These are phyloP conservation scores for Lipomyces yarrowii DNA, from an alignment of 1,139 yeast genomes.

Conservation along the genomic window DNA sequence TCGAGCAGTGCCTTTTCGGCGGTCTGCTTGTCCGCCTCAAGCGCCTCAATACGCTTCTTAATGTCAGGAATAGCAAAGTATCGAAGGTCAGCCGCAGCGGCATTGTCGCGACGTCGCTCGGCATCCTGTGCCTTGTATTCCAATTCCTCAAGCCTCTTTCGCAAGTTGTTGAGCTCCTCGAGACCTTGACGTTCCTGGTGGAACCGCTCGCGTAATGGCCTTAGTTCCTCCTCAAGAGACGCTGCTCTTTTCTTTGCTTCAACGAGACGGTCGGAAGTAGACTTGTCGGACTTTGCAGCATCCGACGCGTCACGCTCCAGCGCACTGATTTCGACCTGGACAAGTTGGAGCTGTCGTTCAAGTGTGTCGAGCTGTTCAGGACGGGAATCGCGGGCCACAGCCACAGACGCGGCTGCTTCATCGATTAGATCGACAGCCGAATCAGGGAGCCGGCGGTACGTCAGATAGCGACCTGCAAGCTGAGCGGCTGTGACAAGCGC, in stretches of 20 bases:
- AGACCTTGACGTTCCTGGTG: constrained; percentile 89
- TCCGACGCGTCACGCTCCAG: constrained; percentile 73
- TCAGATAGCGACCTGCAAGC: constrained; percentile 89
- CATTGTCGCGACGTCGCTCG: constrained; percentile 93
- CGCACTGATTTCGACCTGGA: constrained; percentile 95
- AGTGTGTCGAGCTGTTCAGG: constrained; percentile 94
- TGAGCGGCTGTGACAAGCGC: constrained; percentile 96
- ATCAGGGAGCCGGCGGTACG: constrained; percentile 95
- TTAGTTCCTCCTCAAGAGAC: constrained; percentile 78
- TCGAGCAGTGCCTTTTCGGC: constrained; percentile 69
- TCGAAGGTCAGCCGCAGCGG: constrained; percentile 92
- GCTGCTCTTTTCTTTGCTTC: constrained; percentile 80
- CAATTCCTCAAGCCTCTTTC: constrained; percentile 87
- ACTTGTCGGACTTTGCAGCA: constrained; percentile 73
- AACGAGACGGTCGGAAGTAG: constrained; percentile 82
- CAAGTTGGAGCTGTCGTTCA: constrained; percentile 87
- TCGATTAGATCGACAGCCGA: constrained; percentile 97
- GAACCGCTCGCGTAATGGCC: constrained; percentile 84
- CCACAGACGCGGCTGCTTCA: constrained; percentile 96
- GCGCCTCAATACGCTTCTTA: constrained; percentile 68
- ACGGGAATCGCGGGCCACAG: constrained; percentile 96
- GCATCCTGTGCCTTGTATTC: constrained; percentile 94
- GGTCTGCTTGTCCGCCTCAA: constrained; percentile 76
- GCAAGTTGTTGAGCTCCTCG: constrained; percentile 84
- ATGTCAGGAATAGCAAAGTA: constrained; percentile 96